Evolutionary conservation across 495 filamentous ascomycete species (phyloP), one percentile per base, ranked within the genome.

Genomic region (Aspergillus nanangensis): DNA sequence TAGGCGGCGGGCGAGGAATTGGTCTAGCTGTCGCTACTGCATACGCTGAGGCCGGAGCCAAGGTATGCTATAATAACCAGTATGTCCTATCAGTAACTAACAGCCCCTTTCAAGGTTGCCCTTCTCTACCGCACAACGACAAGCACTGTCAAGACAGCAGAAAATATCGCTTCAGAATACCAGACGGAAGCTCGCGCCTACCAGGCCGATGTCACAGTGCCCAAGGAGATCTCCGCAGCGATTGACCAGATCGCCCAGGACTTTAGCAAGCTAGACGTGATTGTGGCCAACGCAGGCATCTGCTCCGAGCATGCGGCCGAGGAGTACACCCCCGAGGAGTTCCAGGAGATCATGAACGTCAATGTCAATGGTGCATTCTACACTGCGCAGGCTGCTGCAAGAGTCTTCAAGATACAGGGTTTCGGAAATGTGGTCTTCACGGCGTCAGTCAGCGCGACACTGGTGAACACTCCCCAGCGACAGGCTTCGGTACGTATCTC

Each of bases 101-200:
- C 24, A 44, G 15, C n/a, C 25, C 29, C 8, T 23, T 1, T 3
- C 19, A 4, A 47, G 34, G 9, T 40, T 9, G 87, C 83, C 3
- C 82, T 91, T 17, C 83, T 85, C 77, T 90, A 90, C 58, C 84
- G 85, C 56, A 76, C 71, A 57, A 86, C 86, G 62, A 79, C 78
- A 57, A 75, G 80, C 44, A 83, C 86, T 2, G 48, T 82, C 35
- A 70, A 79, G 14, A 65, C 75, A 15, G 87, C 87, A 2, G 71
- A 67, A 17, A 75, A 80, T 20, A 82, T 90, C 36, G 82, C 81
- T 52, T 66, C 78, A 43, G 74, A 71, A 22, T 17, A 88, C 77
- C 50, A 82, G 81, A 5, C 83, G 86, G 27, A 80, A 80, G 58
- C 20, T 21, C 8, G 41, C 50, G 85, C 85, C 10, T 89, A 86